These are phyloP conservation scores for Neonectria punicea DNA, from an alignment of 2,329 filamentous ascomycete species.

Conservation along the genomic window DNA sequence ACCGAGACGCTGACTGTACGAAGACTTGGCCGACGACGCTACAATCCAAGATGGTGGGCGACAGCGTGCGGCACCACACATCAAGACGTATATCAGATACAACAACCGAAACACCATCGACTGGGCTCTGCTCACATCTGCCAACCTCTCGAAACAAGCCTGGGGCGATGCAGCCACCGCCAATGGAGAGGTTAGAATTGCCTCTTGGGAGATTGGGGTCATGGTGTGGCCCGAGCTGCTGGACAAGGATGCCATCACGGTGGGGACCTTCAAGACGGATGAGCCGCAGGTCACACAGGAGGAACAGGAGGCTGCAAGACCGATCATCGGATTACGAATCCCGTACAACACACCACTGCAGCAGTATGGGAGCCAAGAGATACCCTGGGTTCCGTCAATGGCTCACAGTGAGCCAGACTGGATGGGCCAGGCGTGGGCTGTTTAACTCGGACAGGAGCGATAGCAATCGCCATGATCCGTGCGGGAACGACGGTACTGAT, in stretches of 20 bases:
- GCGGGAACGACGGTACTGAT: background rate
- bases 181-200: constrained; percentile 73
- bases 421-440: constrained; percentile 56
- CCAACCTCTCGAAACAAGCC: constrained; percentile 89
- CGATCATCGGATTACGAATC: constrained; percentile 76
- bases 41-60: constrained; percentile 64
- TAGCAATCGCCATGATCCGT: constrained; percentile 14
- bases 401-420: constrained; percentile 71
- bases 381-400: constrained; percentile 80
- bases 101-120: constrained; percentile 67
- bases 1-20: constrained; percentile 9
- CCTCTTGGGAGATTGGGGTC: constrained; percentile 87
- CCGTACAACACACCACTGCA: constrained; percentile 85
- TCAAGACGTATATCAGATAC: constrained; percentile 87
- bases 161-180: constrained; percentile 76
- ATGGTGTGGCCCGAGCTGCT: constrained; percentile 79
- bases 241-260: constrained; percentile 66
- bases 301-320: constrained; percentile 35
- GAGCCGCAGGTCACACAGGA: constrained; percentile 49
- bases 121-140: constrained; percentile 90
- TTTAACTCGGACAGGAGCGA: constrained; percentile 11
- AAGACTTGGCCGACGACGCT: constrained; percentile 42
- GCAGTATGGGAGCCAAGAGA: constrained; percentile 69
- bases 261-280: constrained; percentile 74
- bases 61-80: constrained; percentile 80